Base-by-base conservation (phyloP, 441 rosid genomes). In the Aquilaria agallochum region DNA sequence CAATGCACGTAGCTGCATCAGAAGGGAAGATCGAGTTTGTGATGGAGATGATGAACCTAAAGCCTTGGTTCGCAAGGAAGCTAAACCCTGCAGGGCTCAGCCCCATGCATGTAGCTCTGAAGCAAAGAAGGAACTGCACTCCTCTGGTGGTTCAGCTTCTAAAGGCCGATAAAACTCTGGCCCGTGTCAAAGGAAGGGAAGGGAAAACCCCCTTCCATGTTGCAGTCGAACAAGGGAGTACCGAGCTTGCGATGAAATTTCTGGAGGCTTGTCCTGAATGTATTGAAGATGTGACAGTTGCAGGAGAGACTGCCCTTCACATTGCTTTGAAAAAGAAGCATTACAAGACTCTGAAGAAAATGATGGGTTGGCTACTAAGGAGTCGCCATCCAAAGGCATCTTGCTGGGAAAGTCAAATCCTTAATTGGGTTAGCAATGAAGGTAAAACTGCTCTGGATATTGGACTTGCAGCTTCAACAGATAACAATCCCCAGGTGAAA, bases 381-480 rank as follows among this genome's bases (percentile, higher is more conserved):
- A 40, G 33, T 11, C 33, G 59, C 36, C 62, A 49, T 9, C 6
- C 11, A 20, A 47, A 46, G 7, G 74, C 47, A 1, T 14, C 36
- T 4, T 55, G 31, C 4, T 12, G 40, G 31, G 65, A 68, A 66
- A 67, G 63, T 36, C 62, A 58, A 5, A 13, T 69, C 15, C 14
- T 69, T 27, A 74, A 74, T 58, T 63, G 56, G 56, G 48, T 59
- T 47, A 72, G 70, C 8, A 68, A 67, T 15, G 66, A 63, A 7
- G 79, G 73, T 10, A 66, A 66, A 72, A 70, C 75, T 11, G 61
- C 64, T 47, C n/a, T 70, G 11, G 72, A 74, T 48, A 20, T 70
- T 52, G 53, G 61, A 48, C 46, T 52, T 12, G 56, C 14, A 61
- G 40, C 60, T 27, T 42, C 20, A 57, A 11, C 20, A 20, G 20